Base-by-base conservation (phyloP, 208 protist genomes). In the Leishmania major region DNA sequence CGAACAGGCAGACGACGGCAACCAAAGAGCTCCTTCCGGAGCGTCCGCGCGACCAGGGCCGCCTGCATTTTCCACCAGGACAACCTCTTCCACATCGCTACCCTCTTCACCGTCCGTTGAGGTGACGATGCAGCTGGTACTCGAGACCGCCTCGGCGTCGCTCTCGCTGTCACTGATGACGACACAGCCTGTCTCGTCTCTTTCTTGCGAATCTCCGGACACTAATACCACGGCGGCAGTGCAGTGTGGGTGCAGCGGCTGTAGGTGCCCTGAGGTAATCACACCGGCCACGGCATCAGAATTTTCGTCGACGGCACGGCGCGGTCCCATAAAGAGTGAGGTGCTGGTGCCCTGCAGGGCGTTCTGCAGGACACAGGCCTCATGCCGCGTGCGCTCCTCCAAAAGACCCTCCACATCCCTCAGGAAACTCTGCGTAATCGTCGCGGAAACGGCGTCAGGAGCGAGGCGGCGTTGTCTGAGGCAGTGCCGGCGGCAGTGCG, bases 301-400 rank as follows among this genome's bases (percentile, higher is more conserved):
- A 31, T 17, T 43, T 17, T 57, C 83, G 31, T 84, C 77, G 57
- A 85, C 78, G 3, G 85, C 88, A 3, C 47, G 51, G 22, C 94
- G 87, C 31, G 94, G 92, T 0, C 94, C 94, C 92, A 97, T 94
- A 76, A 96, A 97, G 43, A 97, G 89, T 1, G 94, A 93, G 15
- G 89, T 94, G 80, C 87, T 94, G 31, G 88, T 90, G 78, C 91
- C 77, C 22, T 82, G 69, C 70, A 97, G 87, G 11, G 75, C 80
- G 84, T 97, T 97, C 43, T 89, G 57, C 51, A 89, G 49, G 22
- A 94, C 75, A 35, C 82, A 78, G n/a, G 86, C 78, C 80, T 94
- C 91, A 43, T 89, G 83, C 19, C 69, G 78, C 47, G 83, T 70
- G 10, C 85, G 82, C 72, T 92, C 84, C 28, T 88, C 79, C 5